Conservation (phyloP, 164 flowering plant genomes). For the Piper betle region DNA sequence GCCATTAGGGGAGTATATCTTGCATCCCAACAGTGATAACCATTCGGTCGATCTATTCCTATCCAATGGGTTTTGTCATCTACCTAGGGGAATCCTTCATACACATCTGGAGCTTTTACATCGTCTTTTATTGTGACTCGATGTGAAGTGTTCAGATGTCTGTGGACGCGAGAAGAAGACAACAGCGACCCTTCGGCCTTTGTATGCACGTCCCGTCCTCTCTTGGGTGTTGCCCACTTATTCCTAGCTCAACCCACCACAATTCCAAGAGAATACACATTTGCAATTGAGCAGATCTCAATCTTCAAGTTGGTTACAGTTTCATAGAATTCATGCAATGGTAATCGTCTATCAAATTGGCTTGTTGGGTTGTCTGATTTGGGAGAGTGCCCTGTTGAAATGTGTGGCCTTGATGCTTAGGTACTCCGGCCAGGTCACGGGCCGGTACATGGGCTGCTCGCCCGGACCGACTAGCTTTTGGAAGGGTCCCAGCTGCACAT, state of each 20-base stretch:
- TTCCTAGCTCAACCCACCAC: too few relatives aligned
- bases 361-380: conserved; percentile 13
- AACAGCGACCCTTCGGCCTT: conserved; percentile 22
- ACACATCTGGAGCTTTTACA: conserved; percentile 21
- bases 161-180: conserved; percentile 17
- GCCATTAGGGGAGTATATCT: not conserved
- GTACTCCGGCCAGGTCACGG: conserved; percentile 69
- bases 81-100: too few relatives aligned
- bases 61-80: conserved; percentile 13
- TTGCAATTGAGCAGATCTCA: conserved; percentile 9
- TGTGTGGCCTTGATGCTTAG: conserved; percentile 55
- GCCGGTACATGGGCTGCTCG: conserved; percentile 42
- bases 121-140: conserved; percentile 29
- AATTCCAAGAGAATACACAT: too few relatives aligned
- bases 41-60: conserved; percentile 7
- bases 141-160: conserved; percentile 16
- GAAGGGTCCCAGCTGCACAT: conserved; percentile 38
- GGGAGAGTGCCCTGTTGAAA: conserved; percentile 62
- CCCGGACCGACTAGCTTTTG: conserved; percentile 26
- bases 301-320: too few relatives aligned
- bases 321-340: too few relatives aligned
- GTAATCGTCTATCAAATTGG: not conserved
- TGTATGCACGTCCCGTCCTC: not conserved
- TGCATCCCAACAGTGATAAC: too few relatives aligned
- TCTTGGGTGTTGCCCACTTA: too few relatives aligned